Percentiles rank a stretch among this genome's conserved stretches.
These are phyloP conservation scores for Diospyros lotus DNA, from an alignment of 148 eudicot species.

Conservation along the genomic window DNA sequence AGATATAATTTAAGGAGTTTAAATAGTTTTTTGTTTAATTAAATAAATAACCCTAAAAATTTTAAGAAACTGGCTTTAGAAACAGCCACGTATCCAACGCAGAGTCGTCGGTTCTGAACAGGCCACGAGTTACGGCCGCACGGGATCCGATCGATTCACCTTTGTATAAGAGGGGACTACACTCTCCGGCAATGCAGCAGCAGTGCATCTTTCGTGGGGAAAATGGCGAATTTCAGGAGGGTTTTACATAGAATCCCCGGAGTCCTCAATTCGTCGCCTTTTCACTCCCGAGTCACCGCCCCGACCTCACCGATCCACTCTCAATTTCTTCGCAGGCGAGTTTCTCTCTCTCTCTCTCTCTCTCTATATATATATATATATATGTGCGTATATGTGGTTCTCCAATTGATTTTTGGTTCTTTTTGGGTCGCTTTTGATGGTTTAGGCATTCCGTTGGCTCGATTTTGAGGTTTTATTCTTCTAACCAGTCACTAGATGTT, in stretches of 20 bases:
- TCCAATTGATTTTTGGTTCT: too few species aligned
- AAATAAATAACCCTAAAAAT: too few species aligned
- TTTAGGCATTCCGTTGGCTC: constrained; percentile 33
- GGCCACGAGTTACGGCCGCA: background rate
- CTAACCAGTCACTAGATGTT: constrained; percentile 29
- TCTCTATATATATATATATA: background rate
- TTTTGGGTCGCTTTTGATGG: background rate
- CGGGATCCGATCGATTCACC: background rate
- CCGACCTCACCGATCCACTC: constrained; percentile 8
- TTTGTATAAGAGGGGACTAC: too few species aligned
- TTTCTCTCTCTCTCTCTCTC: background rate
- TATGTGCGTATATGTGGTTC: too few species aligned
- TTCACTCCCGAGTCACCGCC: background rate
- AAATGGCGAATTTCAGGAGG: constrained; percentile 48
- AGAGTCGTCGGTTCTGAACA: background rate
- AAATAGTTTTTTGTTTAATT: too few species aligned
- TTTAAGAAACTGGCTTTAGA: too few species aligned
- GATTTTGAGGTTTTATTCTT: constrained; percentile 32
- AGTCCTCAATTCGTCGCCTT: constrained; percentile 18
- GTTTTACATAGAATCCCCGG: constrained; percentile 31
- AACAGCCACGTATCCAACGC: background rate
- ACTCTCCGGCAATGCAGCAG: too few species aligned
- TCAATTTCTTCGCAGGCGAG: constrained; percentile 18
- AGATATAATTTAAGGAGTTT: too few species aligned
- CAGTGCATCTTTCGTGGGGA: background rate